These are phyloP conservation scores for Penicillium lividum DNA, from an alignment of 495 filamentous ascomycete species.

Conservation along the genomic window DNA sequence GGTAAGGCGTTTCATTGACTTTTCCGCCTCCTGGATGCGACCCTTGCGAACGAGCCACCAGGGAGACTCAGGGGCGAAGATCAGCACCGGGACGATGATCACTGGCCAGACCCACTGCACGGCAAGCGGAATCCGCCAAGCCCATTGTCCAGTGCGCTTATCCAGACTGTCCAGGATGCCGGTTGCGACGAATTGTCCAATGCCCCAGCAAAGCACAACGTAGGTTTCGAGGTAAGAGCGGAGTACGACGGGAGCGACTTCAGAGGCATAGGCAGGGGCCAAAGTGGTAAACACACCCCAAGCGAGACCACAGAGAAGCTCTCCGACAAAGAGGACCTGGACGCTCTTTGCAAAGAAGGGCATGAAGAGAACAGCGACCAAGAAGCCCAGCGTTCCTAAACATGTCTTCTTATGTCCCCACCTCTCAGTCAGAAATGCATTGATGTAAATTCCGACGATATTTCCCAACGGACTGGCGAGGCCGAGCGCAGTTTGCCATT, in stretches of 20 bases:
- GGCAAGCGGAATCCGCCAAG: slow-evolving; percentile 60
- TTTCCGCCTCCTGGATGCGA: slow-evolving; percentile 45
- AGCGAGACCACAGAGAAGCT: slow-evolving; percentile 52
- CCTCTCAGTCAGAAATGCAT: slow-evolving; percentile 46
- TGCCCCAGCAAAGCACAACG: slow-evolving; percentile 68
- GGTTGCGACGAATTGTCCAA: slow-evolving; percentile 60
- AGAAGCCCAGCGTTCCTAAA: slow-evolving; percentile 40
- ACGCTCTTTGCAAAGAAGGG: slow-evolving; percentile 55
- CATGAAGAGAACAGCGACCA: slow-evolving; percentile 55
- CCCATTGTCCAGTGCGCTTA: slow-evolving; percentile 29
- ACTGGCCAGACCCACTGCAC: slow-evolving; percentile 69
- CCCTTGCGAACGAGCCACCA: slow-evolving; percentile 66
- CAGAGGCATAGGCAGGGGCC: slow-evolving; percentile 63
- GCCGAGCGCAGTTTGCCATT: slow-evolving; percentile 41
- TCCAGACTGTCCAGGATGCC: slow-evolving; percentile 54
- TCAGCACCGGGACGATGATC: slow-evolving; percentile 54
- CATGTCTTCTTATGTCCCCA: slow-evolving; percentile 48
- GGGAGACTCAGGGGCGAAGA: slow-evolving; percentile 62
- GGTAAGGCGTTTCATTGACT: slow-evolving; percentile 41
- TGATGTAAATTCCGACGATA: slow-evolving; percentile 36
- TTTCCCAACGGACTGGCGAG: slow-evolving; percentile 36
- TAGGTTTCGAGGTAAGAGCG: slow-evolving; percentile 58
- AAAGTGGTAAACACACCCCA: slow-evolving; percentile 57
- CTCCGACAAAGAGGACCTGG: slow-evolving; percentile 37
- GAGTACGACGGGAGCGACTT: slow-evolving; percentile 62